Evolutionary conservation across 306 rosid genomes (phyloP).

Genomic region (Neltuma alba): DNA sequence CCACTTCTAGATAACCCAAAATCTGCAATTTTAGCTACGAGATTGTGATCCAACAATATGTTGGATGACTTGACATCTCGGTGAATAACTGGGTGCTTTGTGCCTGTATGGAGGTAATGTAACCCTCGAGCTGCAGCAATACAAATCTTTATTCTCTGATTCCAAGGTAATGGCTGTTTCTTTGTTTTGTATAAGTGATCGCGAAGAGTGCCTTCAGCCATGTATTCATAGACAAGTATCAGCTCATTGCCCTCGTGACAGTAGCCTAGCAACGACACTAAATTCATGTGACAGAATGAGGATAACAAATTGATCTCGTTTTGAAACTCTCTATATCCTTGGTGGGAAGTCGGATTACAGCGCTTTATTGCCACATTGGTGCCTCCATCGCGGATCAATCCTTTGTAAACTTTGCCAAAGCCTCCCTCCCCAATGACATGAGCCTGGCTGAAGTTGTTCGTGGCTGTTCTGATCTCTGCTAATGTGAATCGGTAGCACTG

Average conservation of each 20-base stretch:
- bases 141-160: constrained; percentile 50
- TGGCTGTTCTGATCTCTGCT: constrained; percentile 45
- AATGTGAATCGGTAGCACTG: constrained; percentile 39
- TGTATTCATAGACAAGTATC: constrained; percentile 55
- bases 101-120: constrained; percentile 58
- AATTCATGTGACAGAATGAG: constrained; percentile 42
- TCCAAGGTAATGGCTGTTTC: constrained; percentile 44
- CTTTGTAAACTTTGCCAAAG: constrained; percentile 58
- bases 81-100: constrained; percentile 47
- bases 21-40: constrained; percentile 53
- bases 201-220: constrained; percentile 50
- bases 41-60: constrained; percentile 55
- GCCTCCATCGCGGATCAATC: constrained; percentile 34
- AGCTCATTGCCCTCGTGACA: constrained; percentile 52
- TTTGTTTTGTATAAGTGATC: constrained; percentile 50
- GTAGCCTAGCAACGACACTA: constrained; percentile 47
- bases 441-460: constrained; percentile 43
- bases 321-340: constrained; percentile 49
- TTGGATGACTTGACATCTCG: constrained; percentile 59
- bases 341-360: constrained; percentile 41
- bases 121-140: constrained; percentile 60
- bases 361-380: constrained; percentile 50
- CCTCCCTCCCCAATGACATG: constrained; percentile 53
- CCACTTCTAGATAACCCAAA: constrained; percentile 57
- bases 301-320: constrained; percentile 47